These are phyloP conservation scores for Rhizopogon vinicolor DNA, from an alignment of 768 basidiomycete genomes.

Conservation along the genomic window DNA sequence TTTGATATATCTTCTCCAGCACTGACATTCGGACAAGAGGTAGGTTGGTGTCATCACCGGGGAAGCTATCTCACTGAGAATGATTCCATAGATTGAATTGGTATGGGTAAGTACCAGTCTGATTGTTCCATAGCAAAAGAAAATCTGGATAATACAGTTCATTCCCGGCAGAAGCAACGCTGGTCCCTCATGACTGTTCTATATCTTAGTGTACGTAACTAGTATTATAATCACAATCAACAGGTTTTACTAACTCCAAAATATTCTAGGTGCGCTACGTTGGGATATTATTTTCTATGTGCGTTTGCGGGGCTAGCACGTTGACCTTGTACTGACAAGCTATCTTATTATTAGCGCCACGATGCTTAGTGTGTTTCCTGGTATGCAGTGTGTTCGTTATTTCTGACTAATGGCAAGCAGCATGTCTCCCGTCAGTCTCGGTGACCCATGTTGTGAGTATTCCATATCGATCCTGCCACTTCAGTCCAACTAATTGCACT, in stretches of 20 bases:
- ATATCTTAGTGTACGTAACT: background rate
- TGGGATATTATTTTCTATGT: background rate
- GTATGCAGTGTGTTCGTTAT: too few species aligned
- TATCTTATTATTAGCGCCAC: background rate
- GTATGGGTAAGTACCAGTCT: background rate
- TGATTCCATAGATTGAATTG: background rate
- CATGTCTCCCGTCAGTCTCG: background rate
- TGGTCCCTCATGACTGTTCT: background rate
- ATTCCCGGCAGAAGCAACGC: background rate
- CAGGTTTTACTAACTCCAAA: background rate
- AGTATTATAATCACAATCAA: background rate
- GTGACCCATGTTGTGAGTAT: background rate
- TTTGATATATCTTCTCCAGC: background rate
- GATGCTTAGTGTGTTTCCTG: background rate
- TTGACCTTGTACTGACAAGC: background rate
- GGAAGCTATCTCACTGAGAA: background rate
- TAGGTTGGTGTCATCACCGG: background rate
- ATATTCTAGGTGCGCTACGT: background rate
- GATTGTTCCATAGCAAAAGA: background rate
- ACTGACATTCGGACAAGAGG: background rate
- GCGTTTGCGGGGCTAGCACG: background rate
- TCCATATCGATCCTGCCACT: background rate
- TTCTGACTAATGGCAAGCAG: background rate
- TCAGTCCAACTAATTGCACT: background rate
- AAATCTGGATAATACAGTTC: too few species aligned